A percentile compares a stretch with the other conserved stretches of the same genome.
Conservation (phyloP, 495 filamentous ascomycete species). For the Staphylotrichum longicolle region DNA sequence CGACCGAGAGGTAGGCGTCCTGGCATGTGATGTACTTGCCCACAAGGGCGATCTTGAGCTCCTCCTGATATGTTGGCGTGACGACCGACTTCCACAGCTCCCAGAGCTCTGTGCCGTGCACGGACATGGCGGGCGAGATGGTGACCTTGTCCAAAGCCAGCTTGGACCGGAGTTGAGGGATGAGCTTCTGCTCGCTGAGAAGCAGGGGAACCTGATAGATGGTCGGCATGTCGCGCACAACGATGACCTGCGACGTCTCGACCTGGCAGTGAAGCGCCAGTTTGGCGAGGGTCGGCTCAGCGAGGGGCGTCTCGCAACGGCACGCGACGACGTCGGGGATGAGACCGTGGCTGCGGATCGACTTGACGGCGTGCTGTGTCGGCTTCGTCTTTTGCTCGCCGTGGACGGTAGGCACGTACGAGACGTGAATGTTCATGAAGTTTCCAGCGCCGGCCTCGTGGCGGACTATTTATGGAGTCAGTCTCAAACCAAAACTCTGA, state of each 20-base stretch:
- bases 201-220: conserved; percentile 92
- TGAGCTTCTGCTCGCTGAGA: conserved; percentile 73
- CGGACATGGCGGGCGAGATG: conserved; percentile 46
- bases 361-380: conserved; percentile 83
- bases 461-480: conserved; percentile 39
- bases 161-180: conserved; percentile 57
- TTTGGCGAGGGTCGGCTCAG: conserved; percentile 74
- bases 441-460: conserved; percentile 61
- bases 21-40: conserved; percentile 85
- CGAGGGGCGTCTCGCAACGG: conserved; percentile 73
- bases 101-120: conserved; percentile 65
- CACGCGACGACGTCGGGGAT: conserved; percentile 88
- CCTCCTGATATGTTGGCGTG: conserved; percentile 46
- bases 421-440: conserved; percentile 84
- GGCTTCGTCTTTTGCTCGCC: conserved; percentile 98
- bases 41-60: conserved; percentile 80
- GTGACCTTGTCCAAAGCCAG: conserved; percentile 57
- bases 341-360: conserved; percentile 75
- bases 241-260: conserved; percentile 74
- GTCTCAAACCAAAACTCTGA: conserved; percentile 23
- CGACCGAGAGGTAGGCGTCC: conserved; percentile 75
- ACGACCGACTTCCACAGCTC: conserved; percentile 70
- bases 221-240: conserved; percentile 78
- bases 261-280: conserved; percentile 86
- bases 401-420: conserved; percentile 64